Evolutionary conservation across 345 rosid species (phyloP).

Genomic region (Fremontodendron californicum): DNA sequence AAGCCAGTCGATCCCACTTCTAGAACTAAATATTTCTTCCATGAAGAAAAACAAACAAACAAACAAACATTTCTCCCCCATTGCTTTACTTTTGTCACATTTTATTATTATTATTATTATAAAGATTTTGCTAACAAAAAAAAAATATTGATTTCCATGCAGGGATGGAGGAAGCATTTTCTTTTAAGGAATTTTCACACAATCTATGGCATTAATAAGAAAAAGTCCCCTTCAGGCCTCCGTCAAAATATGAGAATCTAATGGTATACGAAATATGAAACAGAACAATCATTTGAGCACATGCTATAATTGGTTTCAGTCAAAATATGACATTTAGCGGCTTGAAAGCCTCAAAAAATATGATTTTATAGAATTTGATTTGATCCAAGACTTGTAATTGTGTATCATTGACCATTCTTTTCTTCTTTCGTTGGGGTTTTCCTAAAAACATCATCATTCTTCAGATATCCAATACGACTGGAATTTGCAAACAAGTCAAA

Average conservation of each 20-base stretch:
- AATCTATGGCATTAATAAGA: background rate
- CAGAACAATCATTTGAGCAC: background rate
- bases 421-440: background rate
- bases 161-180: background rate
- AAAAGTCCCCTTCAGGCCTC: no score
- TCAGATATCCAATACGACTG: background rate
- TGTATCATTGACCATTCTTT: background rate
- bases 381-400: background rate
- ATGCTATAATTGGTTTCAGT: background rate
- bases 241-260: background rate
- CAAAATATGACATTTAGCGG: background rate
- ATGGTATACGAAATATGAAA: background rate
- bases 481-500: background rate
- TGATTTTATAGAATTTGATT: background rate
- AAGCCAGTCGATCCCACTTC: background rate
- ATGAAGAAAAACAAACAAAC: no score
- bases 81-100: no score
- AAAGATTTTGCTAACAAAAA: no score
- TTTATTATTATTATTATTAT: no score
- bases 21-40: background rate
- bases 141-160: background rate
- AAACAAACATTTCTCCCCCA: no score
- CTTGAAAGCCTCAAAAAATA: background rate
- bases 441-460: background rate
- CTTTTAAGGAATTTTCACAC: background rate